Evolutionary conservation across 768 basidiomycete species (phyloP).

Genomic region (Heimioporus sp.): DNA sequence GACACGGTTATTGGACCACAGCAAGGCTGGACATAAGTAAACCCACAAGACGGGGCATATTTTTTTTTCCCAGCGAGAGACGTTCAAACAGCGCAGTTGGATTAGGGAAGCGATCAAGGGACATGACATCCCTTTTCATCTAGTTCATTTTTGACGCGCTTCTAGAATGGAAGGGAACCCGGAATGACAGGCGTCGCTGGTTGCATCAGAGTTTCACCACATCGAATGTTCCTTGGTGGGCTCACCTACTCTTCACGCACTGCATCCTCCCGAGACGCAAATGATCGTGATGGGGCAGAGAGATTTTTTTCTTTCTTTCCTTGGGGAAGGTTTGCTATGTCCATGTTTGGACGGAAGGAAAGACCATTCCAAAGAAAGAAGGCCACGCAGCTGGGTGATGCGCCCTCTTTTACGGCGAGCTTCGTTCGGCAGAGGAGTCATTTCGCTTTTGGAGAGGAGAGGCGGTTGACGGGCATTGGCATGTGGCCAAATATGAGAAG

Average conservation of each 20-base stretch:
- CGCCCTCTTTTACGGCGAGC: constrained; percentile 29
- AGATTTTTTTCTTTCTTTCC: not conserved
- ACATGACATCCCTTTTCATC: constrained; percentile 28
- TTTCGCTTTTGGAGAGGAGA: constrained; percentile 19
- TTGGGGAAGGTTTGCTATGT: constrained; percentile 10
- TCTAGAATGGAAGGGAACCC: constrained; percentile 33
- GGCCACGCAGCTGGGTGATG: constrained; percentile 31
- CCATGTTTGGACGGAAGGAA: constrained; percentile 14
- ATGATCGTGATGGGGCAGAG: constrained; percentile 1
- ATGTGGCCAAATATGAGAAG: constrained; percentile 8
- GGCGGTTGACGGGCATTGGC: constrained; percentile 10
- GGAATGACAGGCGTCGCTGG: constrained; percentile 7
- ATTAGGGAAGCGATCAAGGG: constrained; percentile 32
- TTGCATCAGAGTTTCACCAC: not conserved
- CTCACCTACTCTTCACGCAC: constrained; percentile 13
- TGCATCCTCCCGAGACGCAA: constrained; percentile 4
- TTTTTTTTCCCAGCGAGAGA: not conserved
- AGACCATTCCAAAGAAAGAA: constrained; percentile 13
- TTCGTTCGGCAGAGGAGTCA: constrained; percentile 17
- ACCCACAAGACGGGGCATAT: no score
- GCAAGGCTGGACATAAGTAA: no score
- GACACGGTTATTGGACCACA: no score
- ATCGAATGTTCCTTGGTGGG: constrained; percentile 17
- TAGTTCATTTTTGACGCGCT: constrained; percentile 23
- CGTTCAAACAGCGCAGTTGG: constrained; percentile 28